Evolutionary conservation across 225 moss, liverwort and hornwort genomes (phyloP).

Genomic region (Bryoerythrophyllum caledonicum): DNA sequence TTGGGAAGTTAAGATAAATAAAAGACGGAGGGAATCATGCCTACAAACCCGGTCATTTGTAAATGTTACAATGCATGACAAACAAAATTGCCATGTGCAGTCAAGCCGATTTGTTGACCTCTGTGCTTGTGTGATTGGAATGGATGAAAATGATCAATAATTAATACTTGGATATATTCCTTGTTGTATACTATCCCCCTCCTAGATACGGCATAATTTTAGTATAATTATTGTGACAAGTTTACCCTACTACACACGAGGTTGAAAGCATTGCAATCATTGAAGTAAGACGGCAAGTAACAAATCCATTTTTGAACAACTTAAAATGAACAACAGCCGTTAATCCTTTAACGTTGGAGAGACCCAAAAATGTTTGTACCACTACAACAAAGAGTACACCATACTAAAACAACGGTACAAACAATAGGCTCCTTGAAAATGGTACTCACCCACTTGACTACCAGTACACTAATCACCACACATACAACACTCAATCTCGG

Average conservation of each 20-base stretch:
- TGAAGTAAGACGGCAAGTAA: neutral
- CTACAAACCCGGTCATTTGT: neutral
- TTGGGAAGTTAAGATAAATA: neutral
- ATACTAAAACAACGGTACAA: neutral
- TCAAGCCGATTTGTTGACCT: neutral
- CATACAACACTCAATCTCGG: neutral
- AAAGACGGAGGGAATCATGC: neutral
- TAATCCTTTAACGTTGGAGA: no score
- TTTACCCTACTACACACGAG: neutral
- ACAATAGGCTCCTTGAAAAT: neutral
- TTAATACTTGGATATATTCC: neutral
- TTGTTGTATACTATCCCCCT: neutral
- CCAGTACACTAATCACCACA: neutral
- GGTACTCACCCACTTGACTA: neutral
- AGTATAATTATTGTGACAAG: neutral
- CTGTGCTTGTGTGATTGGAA: neutral
- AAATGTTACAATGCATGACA: neutral
- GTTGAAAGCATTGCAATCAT: neutral
- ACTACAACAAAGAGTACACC: no score
- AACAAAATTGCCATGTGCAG: neutral
- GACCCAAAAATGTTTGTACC: no score
- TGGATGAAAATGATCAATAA: neutral
- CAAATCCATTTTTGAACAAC: neutral
- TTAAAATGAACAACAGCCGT: no score
- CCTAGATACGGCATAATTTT: neutral